These are phyloP conservation scores for Rhodotorula kratochvilovae DNA, from an alignment of 768 basidiomycete species.

Conservation along the genomic window DNA sequence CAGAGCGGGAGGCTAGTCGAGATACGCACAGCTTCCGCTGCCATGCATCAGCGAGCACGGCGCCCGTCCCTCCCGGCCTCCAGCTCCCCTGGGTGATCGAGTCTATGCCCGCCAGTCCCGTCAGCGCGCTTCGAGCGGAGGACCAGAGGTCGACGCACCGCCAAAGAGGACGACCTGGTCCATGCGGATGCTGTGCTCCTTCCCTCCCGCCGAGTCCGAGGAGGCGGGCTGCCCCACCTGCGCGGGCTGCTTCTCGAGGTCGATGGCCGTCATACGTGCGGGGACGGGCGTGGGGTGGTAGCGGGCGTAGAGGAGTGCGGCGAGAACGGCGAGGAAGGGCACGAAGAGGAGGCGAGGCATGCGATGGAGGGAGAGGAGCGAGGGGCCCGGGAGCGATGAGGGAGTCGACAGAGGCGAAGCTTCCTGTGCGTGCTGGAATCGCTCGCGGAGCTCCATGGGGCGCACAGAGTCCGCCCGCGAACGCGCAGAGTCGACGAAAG, in stretches of 20 bases:
- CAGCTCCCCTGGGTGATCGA: constrained; percentile 38
- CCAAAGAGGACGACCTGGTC: constrained; percentile 34
- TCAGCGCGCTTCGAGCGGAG: no score
- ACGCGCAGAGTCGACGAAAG: no score
- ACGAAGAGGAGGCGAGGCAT: constrained; percentile 11
- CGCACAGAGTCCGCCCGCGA: no score
- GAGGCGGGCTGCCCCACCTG: not conserved
- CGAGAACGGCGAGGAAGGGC: constrained; percentile 3
- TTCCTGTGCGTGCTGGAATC: no score
- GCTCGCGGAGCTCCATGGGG: no score
- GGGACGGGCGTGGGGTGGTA: not conserved
- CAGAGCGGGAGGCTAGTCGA: no score
- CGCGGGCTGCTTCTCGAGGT: not conserved
- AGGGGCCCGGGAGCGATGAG: not conserved
- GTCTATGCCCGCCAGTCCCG: constrained; percentile 8
- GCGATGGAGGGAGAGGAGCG: not conserved
- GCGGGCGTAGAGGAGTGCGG: constrained; percentile 13
- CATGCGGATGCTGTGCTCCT: constrained; percentile 3
- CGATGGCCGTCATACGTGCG: not conserved
- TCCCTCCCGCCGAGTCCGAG: not conserved
- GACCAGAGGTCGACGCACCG: no score
- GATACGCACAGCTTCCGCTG: constrained; percentile 38
- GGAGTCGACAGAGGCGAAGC: not conserved
- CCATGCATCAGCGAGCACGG: constrained; percentile 20
- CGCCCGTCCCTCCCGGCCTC: constrained; percentile 26